Evolutionary conservation across 176 grass and related monocot species (phyloP).

Genomic region (Oryza officinalis): DNA sequence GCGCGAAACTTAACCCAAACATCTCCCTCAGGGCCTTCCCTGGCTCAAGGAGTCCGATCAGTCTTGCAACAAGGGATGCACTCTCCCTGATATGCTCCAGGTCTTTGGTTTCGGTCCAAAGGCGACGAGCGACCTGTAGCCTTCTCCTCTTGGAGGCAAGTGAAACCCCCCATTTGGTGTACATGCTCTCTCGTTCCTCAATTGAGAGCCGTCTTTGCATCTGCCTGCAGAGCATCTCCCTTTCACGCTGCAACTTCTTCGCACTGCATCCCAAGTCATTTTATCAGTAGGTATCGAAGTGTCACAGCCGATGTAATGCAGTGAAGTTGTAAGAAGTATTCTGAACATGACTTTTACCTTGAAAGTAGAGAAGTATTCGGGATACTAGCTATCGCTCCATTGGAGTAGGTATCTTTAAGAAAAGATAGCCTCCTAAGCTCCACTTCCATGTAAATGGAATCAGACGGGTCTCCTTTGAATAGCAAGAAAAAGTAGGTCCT

Average conservation of each 20-base stretch:
- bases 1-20: conserved; percentile 91
- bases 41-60: conserved; percentile 81
- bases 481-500: conserved; percentile 91
- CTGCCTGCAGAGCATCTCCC: conserved; percentile 84
- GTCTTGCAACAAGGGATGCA: conserved; percentile 71
- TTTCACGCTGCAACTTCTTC: conserved; percentile 79
- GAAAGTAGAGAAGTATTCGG: conserved; percentile 46
- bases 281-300: neutral
- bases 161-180: conserved; percentile 85
- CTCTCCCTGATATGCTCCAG: conserved; percentile 91
- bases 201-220: conserved; percentile 73
- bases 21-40: conserved; percentile 89
- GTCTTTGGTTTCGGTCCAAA: conserved; percentile 75
- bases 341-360: conserved; percentile 52
- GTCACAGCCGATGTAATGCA: too few relatives aligned
- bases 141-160: conserved; percentile 76
- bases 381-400: conserved; percentile 35
- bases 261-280: conserved; percentile 37
- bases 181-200: conserved; percentile 82
- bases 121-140: conserved; percentile 62
- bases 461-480: conserved; percentile 91
- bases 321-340: neutral
- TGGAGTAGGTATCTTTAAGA: conserved; percentile 60
- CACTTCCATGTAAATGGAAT: conserved; percentile 98
- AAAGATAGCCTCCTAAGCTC: conserved; percentile 82